These are phyloP conservation scores for Cardamine chenopodiifolia DNA, from an alignment of 345 rosid species.

Conservation along the genomic window DNA sequence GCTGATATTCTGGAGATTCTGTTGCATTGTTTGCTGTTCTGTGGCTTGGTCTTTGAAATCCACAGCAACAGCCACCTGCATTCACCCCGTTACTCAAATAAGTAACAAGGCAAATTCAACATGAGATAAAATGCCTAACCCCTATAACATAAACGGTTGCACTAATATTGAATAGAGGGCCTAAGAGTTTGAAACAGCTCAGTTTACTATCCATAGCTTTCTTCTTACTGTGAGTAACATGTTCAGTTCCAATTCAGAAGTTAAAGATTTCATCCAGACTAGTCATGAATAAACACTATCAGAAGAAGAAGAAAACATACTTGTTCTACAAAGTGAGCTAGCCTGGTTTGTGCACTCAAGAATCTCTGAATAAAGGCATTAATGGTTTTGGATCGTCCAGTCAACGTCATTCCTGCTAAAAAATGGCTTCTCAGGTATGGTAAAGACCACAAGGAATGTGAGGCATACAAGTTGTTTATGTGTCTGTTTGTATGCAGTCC, in stretches of 20 bases:
- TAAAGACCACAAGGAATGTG: conserved; percentile 78
- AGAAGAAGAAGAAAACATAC: conserved; percentile 49
- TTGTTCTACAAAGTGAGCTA: conserved; percentile 91
- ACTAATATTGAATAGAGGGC: background rate
- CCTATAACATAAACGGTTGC: background rate
- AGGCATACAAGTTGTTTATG: conserved; percentile 63
- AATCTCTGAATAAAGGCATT: conserved; percentile 93
- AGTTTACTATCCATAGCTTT: conserved; percentile 1
- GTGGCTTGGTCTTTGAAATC: conserved; percentile 97
- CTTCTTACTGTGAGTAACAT: background rate
- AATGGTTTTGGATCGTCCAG: conserved; percentile 79
- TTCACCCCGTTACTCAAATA: background rate
- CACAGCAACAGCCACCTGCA: conserved; percentile 78
- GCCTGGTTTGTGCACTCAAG: conserved; percentile 84
- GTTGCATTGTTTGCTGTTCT: conserved; percentile 98
- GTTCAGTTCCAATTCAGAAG: conserved; percentile 14
- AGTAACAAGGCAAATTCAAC: background rate
- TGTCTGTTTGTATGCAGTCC: conserved; percentile 91
- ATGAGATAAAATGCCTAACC: background rate
- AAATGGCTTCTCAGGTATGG: conserved; percentile 89
- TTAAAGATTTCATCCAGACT: background rate
- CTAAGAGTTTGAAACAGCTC: conserved; percentile 13
- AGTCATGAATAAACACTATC: conserved; percentile 9
- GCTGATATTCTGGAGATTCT: conserved; percentile 84
- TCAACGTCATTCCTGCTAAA: conserved; percentile 79